Evolutionary conservation across 345 rosid genomes (phyloP), one percentile per base, ranked within the genome.

Genomic region (Dipteronia dyeriana): DNA sequence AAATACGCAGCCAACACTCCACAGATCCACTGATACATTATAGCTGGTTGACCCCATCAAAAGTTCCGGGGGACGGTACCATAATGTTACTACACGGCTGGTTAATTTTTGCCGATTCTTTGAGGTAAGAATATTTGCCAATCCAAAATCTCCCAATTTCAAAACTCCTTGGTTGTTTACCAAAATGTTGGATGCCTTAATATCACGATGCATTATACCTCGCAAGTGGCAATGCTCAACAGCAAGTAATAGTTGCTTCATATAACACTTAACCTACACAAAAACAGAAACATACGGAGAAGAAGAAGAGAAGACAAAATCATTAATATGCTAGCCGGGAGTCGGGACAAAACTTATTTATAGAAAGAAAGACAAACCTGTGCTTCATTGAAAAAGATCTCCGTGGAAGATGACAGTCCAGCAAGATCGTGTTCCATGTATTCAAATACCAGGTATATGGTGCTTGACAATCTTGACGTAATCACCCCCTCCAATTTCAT

Each of bases 51-150:
- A 90, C 7, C 95, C 97, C 92, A 90, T 90, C 76, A 92, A 77
- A 77, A 92, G 97, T 79, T 92, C 97, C 11, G 97, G 97, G 67
- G 97, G 92, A 23, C 97, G 86, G 75, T 92, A 92, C 97, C 97
- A 92, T 47, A 92, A 78, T 57, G 97, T 92, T 60, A 92, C 95
- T 0, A 92, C 97, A 51, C 91, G 95, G 75, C 97, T 92, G 0
- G 97, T 92, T 64, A 92, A 80, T 13, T 87, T 86, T 57, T 89
- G 76, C 81, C 57, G 84, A 82, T 88, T 89, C 75, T 75, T 76
- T 22, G 85, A 69, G 66, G 82, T 84, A 16, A 89, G 85, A 9
- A 85, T 71, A 76, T 89, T 92, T 66, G 95, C 97, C 73, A 92
- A 75, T 41, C 97, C 97, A 62, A 92, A 92, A 82, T 92, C 97